These are phyloP conservation scores for Mangifera indica DNA, from an alignment of 345 rosid genomes.

Conservation along the genomic window DNA sequence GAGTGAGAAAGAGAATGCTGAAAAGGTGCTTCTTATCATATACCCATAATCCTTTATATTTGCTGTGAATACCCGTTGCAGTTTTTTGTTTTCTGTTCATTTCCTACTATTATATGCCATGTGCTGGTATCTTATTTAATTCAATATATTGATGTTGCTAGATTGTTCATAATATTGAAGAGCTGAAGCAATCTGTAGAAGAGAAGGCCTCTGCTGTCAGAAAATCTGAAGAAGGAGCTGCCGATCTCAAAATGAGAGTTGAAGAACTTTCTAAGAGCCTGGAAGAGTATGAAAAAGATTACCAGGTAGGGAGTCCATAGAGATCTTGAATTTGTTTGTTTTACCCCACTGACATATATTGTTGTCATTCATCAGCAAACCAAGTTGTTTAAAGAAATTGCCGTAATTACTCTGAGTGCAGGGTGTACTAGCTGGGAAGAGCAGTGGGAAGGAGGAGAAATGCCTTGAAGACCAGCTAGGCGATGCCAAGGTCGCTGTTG, in stretches of 20 bases:
- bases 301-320: constrained; percentile 55
- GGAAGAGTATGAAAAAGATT: constrained; percentile 77
- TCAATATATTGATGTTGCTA: constrained; percentile 34
- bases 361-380: constrained; percentile 7
- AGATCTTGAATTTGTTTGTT: constrained; percentile 8
- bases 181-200: constrained; percentile 66
- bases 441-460: constrained; percentile 89
- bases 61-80: background rate
- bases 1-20: constrained; percentile 70
- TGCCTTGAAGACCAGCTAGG: constrained; percentile 95
- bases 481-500: constrained; percentile 91
- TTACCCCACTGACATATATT: background rate
- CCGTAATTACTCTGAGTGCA: constrained; percentile 27
- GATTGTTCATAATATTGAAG: constrained; percentile 71
- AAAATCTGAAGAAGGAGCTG: constrained; percentile 83
- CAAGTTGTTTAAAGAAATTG: constrained; percentile 17
- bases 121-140: constrained; percentile 8
- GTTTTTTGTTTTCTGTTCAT: background rate
- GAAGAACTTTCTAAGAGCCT: constrained; percentile 72
- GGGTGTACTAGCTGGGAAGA: constrained; percentile 97
- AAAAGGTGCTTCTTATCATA: constrained; percentile 48
- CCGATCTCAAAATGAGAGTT: constrained; percentile 59
- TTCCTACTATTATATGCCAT: constrained; percentile 2
- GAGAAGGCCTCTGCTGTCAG: constrained; percentile 71
- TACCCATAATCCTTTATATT: constrained; percentile 10